phyloP scores from a whole-genome alignment of 495 filamentous ascomycete genomes.

The Podospora conica region DNA sequence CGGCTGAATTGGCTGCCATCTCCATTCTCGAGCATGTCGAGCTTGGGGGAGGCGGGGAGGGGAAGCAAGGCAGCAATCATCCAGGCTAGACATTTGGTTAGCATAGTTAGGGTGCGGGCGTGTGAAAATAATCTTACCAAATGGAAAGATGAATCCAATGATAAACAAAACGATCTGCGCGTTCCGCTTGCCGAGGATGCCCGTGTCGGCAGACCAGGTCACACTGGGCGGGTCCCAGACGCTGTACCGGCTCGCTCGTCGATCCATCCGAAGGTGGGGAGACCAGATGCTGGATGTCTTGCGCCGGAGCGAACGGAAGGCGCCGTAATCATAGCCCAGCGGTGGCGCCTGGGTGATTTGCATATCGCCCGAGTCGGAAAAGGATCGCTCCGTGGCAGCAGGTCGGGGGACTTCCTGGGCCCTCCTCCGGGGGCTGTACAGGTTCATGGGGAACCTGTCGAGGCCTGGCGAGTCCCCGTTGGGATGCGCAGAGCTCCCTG shows the following conservation, averaged over 20 bases:
- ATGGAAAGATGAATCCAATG: constrained; percentile 78
- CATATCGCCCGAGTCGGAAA: constrained; percentile 25
- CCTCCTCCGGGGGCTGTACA: constrained; percentile 49
- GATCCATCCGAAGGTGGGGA: constrained; percentile 65
- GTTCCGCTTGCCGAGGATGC: constrained; percentile 62
- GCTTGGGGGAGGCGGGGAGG: constrained; percentile 53
- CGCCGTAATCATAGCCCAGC: constrained; percentile 18
- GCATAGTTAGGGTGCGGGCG: background rate
- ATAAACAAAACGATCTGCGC: constrained; percentile 83
- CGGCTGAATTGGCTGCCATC: constrained; percentile 24
- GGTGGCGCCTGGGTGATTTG: constrained; percentile 28
- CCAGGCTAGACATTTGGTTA: constrained; percentile 55
- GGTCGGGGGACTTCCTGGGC: constrained; percentile 31
- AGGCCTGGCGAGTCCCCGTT: constrained; percentile 36
- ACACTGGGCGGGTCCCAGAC: constrained; percentile 66
- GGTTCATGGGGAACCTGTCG: constrained; percentile 41
- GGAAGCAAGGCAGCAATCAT: constrained; percentile 79
- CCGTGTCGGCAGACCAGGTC: constrained; percentile 53
- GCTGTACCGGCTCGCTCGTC: constrained; percentile 47
- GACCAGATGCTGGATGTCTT: constrained; percentile 61
- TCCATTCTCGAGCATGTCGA: constrained; percentile 38
- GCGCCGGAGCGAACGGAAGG: constrained; percentile 29
- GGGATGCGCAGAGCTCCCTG: constrained; percentile 30
- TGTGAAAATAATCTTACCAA: constrained; percentile 48
- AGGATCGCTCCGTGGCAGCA: constrained; percentile 11